Percentiles rank a stretch among this genome's conserved stretches.
Conservation (phyloP, 768 basidiomycete species). For the Trametes cinnabarina region DNA sequence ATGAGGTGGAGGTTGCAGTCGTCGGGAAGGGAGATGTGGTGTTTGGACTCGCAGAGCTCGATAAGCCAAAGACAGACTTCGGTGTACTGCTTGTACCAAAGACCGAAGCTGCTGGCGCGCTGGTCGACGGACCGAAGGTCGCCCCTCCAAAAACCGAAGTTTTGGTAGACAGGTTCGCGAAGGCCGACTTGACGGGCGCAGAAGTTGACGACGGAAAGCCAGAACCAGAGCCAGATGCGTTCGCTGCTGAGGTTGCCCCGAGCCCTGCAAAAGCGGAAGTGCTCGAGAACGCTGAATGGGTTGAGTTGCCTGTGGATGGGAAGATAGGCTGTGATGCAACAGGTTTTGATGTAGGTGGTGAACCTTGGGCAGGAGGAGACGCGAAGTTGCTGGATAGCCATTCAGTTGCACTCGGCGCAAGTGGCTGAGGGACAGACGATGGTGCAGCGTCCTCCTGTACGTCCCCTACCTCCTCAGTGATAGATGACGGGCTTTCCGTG, state of each 20-base stretch:
- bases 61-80: conserved; percentile 12
- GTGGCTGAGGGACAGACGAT: conserved; percentile 9
- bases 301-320: neutral
- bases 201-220: conserved; percentile 20
- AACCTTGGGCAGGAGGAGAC: conserved; percentile 23
- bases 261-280: conserved; percentile 4
- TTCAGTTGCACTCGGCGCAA: conserved; percentile 27
- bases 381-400: conserved; percentile 35
- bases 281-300: conserved; percentile 6
- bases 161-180: conserved; percentile 15
- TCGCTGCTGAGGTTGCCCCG: conserved; percentile 31
- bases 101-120: conserved; percentile 5
- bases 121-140: conserved; percentile 5
- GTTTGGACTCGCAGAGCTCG: neutral
- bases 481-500: conserved; percentile 19
- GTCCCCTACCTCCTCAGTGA: conserved; percentile 29
- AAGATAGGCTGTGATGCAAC: neutral
- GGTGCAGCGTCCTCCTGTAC: conserved; percentile 23
- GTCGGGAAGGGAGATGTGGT: neutral
- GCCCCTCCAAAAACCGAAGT: conserved; percentile 6
- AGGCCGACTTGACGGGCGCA: conserved; percentile 18
- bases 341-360: conserved; percentile 17
- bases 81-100: neutral
- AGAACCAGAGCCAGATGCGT: conserved; percentile 32
- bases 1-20: neutral